Evolutionary conservation across 2,329 filamentous ascomycete genomes (phyloP).

Genomic region (Teratosphaeria pseudoeucalypti): DNA sequence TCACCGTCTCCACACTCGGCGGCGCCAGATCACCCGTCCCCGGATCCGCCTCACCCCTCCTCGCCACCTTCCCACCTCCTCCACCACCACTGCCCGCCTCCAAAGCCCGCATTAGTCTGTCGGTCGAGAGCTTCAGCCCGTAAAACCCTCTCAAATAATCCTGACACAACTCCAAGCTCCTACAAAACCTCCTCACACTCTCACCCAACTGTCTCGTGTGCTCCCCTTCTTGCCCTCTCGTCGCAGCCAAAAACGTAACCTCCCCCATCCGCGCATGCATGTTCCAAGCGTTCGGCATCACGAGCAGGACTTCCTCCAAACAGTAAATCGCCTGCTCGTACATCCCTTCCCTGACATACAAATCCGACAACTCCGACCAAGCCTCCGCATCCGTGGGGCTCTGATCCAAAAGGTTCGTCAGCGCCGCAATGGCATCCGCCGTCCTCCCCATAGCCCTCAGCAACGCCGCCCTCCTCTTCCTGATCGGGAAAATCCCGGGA

Average conservation of each 20-base stretch:
- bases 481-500: conserved; percentile 70
- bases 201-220: conserved; percentile 50
- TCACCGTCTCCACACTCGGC: conserved; percentile 49
- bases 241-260: conserved; percentile 58
- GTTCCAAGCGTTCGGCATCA: conserved; percentile 93
- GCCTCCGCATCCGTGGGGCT: conserved; percentile 85
- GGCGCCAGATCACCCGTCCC: conserved; percentile 33
- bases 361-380: conserved; percentile 82
- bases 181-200: conserved; percentile 73
- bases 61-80: neutral
- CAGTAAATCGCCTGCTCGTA: conserved; percentile 78
- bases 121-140: conserved; percentile 58
- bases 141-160: conserved; percentile 89
- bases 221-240: conserved; percentile 24
- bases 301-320: conserved; percentile 78
- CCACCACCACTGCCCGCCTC: conserved; percentile 5
- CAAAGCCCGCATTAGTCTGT: conserved; percentile 16
- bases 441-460: conserved; percentile 61
- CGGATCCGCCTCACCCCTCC: conserved; percentile 15
- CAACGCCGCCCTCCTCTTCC: conserved; percentile 74
- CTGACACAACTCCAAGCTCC: conserved; percentile 88
- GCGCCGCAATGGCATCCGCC: conserved; percentile 61
- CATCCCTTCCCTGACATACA: conserved; percentile 71
- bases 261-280: conserved; percentile 83
- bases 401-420: conserved; percentile 68